Conservation (phyloP, 139 green algal species). For the Chlamydomonas eustigma region DNA sequence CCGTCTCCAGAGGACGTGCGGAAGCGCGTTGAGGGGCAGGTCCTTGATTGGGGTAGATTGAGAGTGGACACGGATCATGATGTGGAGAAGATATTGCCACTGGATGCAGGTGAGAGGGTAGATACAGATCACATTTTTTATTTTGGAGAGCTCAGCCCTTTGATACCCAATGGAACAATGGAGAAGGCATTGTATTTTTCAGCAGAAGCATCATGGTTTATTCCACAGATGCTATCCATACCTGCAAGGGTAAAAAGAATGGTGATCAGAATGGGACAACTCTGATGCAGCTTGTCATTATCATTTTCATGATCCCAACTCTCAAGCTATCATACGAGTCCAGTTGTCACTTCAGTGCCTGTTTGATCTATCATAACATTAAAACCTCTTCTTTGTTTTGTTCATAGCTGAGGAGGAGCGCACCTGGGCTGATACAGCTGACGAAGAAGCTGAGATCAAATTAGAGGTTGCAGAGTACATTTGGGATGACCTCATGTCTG, state of each 20-base stretch:
- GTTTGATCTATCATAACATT: neutral
- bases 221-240: too few species aligned
- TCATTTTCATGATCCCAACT: too few species aligned
- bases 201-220: too few species aligned
- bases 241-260: too few species aligned
- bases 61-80: neutral
- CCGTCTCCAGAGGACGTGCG: conserved; percentile 21
- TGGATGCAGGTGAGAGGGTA: conserved; percentile 1
- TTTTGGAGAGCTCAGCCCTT: too few species aligned
- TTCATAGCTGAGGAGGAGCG: conserved; percentile 19
- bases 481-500: conserved; percentile 6
- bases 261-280: too few species aligned
- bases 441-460: conserved; percentile 38
- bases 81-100: conserved; percentile 11
- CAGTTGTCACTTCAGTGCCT: neutral
- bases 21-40: conserved; percentile 25
- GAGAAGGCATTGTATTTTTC: too few species aligned
- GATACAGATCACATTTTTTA: too few species aligned
- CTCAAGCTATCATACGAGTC: too few species aligned
- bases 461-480: conserved; percentile 22
- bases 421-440: conserved; percentile 16
- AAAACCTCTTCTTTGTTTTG: neutral
- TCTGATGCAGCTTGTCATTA: too few species aligned
- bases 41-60: neutral
- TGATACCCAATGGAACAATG: too few species aligned